Evolutionary conservation across 2,329 filamentous ascomycete genomes (phyloP).

Genomic region (Penicillium sp.): DNA sequence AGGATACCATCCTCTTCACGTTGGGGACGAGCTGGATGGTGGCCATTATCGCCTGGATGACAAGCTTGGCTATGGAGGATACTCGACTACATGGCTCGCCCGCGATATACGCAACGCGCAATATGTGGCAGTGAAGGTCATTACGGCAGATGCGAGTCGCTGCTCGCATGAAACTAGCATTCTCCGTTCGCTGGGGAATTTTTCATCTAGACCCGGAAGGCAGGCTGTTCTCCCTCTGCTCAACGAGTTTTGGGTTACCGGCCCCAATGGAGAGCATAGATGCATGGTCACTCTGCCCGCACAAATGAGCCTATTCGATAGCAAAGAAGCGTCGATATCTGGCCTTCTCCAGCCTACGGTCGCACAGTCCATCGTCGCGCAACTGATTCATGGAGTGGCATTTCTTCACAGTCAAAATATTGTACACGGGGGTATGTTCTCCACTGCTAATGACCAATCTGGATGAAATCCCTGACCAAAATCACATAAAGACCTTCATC

Average conservation of each 20-base stretch:
- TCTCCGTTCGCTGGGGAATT: constrained; percentile 9
- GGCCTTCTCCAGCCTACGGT: constrained; percentile 20
- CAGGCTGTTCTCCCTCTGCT: constrained; percentile 17
- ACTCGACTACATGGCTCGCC: constrained; percentile 39
- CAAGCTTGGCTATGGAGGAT: constrained; percentile 18
- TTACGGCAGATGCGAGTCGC: constrained; percentile 21
- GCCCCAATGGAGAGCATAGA: constrained; percentile 25
- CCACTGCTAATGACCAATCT: background rate
- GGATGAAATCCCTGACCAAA: constrained; percentile 7
- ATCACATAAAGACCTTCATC: constrained; percentile 23
- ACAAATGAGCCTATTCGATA: constrained; percentile 21
- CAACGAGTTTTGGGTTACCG: constrained; percentile 27
- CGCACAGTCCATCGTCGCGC: constrained; percentile 22
- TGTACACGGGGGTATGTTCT: constrained; percentile 25
- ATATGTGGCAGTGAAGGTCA: constrained; percentile 9
- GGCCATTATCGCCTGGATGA: constrained; percentile 15
- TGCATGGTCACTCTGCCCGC: constrained; percentile 22
- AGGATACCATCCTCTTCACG: constrained; percentile 13
- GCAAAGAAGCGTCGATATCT: constrained; percentile 21
- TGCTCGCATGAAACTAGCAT: constrained; percentile 10
- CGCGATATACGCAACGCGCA: constrained; percentile 2
- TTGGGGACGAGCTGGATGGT: constrained; percentile 10
- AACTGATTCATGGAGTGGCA: constrained; percentile 22
- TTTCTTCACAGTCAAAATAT: constrained; percentile 26
- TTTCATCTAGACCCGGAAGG: constrained; percentile 6